These are phyloP conservation scores for Terana coerulea DNA, from an alignment of 768 basidiomycete species.

Conservation along the genomic window DNA sequence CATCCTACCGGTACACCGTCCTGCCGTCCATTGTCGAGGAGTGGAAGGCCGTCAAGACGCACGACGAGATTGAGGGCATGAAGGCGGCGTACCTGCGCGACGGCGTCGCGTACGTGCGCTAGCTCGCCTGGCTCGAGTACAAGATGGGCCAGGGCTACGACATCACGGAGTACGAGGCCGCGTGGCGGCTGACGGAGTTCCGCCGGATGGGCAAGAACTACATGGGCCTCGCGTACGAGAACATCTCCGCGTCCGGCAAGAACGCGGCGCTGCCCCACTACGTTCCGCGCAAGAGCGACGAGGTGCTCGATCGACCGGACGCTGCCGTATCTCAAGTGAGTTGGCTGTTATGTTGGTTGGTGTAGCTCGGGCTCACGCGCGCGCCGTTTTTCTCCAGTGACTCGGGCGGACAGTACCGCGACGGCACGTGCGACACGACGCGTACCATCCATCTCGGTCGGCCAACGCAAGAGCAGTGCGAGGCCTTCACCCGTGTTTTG, in stretches of 20 bases:
- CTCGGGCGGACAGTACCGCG: constrained; percentile 85
- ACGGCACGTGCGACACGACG: constrained; percentile 87
- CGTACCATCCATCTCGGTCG: constrained; percentile 84
- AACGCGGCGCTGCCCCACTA: constrained; percentile 98
- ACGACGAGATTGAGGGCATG: constrained; percentile 79
- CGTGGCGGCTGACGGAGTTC: constrained; percentile 75
- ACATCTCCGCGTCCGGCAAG: constrained; percentile 83
- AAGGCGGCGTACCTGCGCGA: constrained; percentile 85
- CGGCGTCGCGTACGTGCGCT: constrained; percentile 78
- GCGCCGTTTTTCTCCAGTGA: constrained; percentile 50
- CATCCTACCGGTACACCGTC: constrained; percentile 76
- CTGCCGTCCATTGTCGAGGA: constrained; percentile 66
- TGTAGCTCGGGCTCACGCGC: too few species aligned
- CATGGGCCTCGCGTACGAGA: constrained; percentile 85
- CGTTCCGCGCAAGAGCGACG: constrained; percentile 63
- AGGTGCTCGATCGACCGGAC: constrained; percentile 73
- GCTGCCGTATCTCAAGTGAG: constrained; percentile 87
- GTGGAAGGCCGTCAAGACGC: constrained; percentile 87
- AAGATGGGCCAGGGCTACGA: constrained; percentile 73
- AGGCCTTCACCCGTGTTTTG: constrained; percentile 91
- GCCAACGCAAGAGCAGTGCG: constrained; percentile 80
- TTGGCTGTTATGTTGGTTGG: constrained; percentile 15
- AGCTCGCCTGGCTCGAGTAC: constrained; percentile 89
- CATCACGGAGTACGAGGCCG: constrained; percentile 92
- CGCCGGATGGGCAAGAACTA: constrained; percentile 68